Percentiles rank a stretch among this genome's conserved stretches.
Evolutionary conservation across 2,329 filamentous ascomycete species (phyloP).

Genomic region (Aureobasidium sp.): DNA sequence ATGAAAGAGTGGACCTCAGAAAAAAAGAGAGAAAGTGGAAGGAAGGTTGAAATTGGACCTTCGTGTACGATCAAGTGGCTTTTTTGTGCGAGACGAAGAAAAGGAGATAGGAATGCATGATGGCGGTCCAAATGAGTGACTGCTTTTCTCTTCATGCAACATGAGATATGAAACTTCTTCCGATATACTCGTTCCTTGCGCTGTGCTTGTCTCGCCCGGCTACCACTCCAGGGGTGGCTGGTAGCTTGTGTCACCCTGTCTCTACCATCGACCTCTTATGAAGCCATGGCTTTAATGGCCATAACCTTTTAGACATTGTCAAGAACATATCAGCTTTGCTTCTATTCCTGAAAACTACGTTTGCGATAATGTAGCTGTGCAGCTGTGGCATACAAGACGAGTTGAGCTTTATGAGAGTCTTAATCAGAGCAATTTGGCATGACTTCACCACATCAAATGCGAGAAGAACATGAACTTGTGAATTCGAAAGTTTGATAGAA

Average conservation of each 20-base stretch:
- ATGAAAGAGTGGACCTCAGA: neutral
- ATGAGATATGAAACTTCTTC: slow-evolving; percentile 1
- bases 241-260: neutral
- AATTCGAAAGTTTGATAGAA: neutral
- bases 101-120: neutral
- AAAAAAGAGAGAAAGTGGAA: neutral
- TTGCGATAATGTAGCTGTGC: neutral
- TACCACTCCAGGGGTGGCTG: neutral
- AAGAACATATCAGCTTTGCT: neutral
- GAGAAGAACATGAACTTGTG: neutral
- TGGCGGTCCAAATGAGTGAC: neutral
- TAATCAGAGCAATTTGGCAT: neutral
- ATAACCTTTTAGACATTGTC: neutral
- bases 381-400: too few relatives aligned
- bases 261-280: neutral
- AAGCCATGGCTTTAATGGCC: neutral
- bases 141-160: neutral
- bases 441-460: neutral
- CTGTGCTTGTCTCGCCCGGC: neutral
- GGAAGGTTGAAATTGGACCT: neutral
- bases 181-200: neutral
- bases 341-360: neutral
- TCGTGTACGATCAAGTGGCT: neutral
- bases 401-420: too few relatives aligned
- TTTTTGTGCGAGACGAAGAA: neutral